phyloP scores from a whole-genome alignment of 2,329 filamentous ascomycete genomes.

The Sclerotinia subarctica region DNA sequence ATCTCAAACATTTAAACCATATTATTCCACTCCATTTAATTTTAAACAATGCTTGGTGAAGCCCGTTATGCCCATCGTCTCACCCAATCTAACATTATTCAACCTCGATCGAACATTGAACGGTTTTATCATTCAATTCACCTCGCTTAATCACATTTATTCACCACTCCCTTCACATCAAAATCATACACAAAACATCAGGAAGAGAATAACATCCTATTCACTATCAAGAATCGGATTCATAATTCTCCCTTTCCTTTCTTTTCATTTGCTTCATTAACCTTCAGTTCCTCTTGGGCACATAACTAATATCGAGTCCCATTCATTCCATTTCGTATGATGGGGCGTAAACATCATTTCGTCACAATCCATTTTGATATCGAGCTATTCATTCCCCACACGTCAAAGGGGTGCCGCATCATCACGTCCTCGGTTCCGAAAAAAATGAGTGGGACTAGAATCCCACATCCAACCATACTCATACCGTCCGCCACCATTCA shows the following conservation, averaged over 20 bases:
- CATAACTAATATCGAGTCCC: slow-evolving; percentile 3
- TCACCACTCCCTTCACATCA: neutral
- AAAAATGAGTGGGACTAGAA: neutral
- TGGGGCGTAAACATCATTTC: neutral
- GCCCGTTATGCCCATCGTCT: too few species aligned
- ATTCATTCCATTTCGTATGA: neutral
- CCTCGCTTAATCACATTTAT: neutral
- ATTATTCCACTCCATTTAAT: too few species aligned
- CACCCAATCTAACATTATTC: too few species aligned
- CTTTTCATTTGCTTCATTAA: neutral
- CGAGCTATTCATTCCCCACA: neutral
- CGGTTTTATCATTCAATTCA: too few species aligned
- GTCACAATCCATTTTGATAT: neutral
- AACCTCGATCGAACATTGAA: too few species aligned
- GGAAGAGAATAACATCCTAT: slow-evolving; percentile 4
- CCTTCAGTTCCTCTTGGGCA: neutral
- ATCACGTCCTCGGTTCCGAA: neutral
- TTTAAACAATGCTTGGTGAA: too few species aligned
- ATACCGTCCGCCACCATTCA: slow-evolving; percentile 15
- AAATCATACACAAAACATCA: neutral
- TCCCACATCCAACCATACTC: slow-evolving; percentile 4
- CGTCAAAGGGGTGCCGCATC: neutral
- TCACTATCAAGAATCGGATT: slow-evolving; percentile 4
- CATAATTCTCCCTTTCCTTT: neutral
- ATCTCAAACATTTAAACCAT: too few species aligned